Evolutionary conservation across 2,329 filamentous ascomycete genomes (phyloP), one percentile per base, ranked within the genome.

Genomic region (Pestalotiopsis sp.): DNA sequence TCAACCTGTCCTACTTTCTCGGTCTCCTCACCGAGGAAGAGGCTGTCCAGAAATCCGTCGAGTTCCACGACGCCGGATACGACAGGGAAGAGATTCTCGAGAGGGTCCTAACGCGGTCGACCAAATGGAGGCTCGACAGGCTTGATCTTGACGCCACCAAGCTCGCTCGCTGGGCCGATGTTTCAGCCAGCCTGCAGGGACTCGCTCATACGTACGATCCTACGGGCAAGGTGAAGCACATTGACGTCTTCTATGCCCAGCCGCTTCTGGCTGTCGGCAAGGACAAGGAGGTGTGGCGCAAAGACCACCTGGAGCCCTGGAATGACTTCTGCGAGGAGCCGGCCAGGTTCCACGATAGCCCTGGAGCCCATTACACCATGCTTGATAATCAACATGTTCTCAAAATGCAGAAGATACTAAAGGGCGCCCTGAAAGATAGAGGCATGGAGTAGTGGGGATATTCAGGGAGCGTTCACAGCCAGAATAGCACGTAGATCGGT

Each of bases 241-340:
- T 83, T 66, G 81, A 83, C 72, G 75, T 83, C 1, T 83, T 83
- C 69, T 78, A 77, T 58, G 76, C 75, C 3, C 69, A 69, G 5
- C 80, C 81, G 17, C 69, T 78, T 11, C 71, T 71, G 49, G 71
- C 72, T 0, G 73, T 74, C 7, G 74, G 73, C 1, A 72, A 69
- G 36, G 70, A 70, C 41, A 71, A 69, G 52, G 61, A 75, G 39
- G 69, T 77, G 52, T 80, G 75, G 75, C 67, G 73, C 17, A 62
- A 71, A 23, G 70, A 72, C 12, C 73, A 76, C 20, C 68, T 82
- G 23, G 68, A 63, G 13, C 70, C 73, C 31, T 82, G 80, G 80
- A 66, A 67, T 4, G 75, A 76, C 9, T 81, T 80, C 68, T 70
- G 73, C 0, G 59, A 73, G 9, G 66, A 59, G 0, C 68, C 64